Percentiles rank a stretch among this genome's conserved stretches.
Evolutionary conservation across 371 early-diverging fungal species (phyloP).

Genomic region (Mucor ambiguus): DNA sequence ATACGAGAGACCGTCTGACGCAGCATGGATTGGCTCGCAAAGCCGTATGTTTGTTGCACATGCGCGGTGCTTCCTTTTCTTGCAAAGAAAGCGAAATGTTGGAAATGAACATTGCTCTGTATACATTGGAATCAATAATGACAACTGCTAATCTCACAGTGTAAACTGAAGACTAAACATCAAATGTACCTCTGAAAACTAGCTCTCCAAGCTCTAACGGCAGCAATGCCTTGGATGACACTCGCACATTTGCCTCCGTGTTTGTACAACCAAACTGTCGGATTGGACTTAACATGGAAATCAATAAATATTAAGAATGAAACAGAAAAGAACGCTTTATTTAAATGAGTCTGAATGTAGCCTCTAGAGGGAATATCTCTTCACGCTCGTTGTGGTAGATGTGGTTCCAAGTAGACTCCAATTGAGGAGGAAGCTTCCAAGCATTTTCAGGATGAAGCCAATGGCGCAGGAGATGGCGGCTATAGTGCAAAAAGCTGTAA

Average conservation of each 20-base stretch:
- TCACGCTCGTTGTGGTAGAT: constrained; percentile 28
- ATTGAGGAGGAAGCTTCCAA: constrained; percentile 32
- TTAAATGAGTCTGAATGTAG: constrained; percentile 25
- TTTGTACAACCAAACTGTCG: not conserved
- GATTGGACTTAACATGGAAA: not conserved
- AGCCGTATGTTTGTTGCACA: not conserved
- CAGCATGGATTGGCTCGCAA: not conserved
- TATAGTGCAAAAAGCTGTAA: not conserved
- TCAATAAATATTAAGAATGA: not conserved
- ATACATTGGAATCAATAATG: too few relatives aligned
- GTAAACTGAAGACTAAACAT: too few relatives aligned
- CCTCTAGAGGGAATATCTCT: constrained; percentile 33
- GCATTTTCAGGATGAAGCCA: constrained; percentile 38
- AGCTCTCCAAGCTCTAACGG: not conserved
- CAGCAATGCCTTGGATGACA: not conserved
- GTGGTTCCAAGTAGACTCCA: constrained; percentile 26
- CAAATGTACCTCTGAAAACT: not conserved
- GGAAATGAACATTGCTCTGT: not conserved
- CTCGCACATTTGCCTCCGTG: not conserved
- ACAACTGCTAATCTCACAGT: too few relatives aligned
- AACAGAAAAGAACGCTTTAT: not conserved
- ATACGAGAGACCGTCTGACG: not conserved
- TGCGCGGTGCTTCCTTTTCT: not conserved
- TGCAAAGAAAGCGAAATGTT: not conserved
- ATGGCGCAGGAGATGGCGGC: constrained; percentile 37